Evolutionary conservation across 2,329 filamentous ascomycete species (phyloP), one percentile per base, ranked within the genome.

Genomic region (Aspergillus ruber): DNA sequence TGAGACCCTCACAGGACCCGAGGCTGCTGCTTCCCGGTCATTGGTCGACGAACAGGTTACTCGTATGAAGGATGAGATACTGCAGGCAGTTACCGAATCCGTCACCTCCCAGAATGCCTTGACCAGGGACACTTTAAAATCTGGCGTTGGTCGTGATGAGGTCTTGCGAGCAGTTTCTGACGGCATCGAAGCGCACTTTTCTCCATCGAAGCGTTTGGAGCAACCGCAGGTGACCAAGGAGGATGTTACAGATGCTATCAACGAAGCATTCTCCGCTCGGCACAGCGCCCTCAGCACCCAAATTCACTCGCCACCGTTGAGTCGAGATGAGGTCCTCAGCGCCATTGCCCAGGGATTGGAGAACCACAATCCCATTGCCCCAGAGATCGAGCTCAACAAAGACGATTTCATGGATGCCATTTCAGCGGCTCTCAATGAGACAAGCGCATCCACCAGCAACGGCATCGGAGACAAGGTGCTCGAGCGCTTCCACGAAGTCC

Each of bases 1-100:
- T 21, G 88, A 95, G 65, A 94, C 88, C 52, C 74, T 97, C 3
- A 88, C 94, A 56, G 87, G 89, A 54, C 86, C 93, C 54, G 88
- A 90, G 20, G 36, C 52, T 25, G 20, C 36, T 9, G 42, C 52
- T 17, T 45, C 58, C 13, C 51, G 54, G 7, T 49, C 49, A 7
- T 13, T 63, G 6, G 52, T 59, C 12, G 55, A 59, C 6, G 60
- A 61, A 12, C 60, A 66, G n/a, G 49, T 66, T 12, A 52, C 50
- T 45, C 51, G 51, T 13, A 55, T 66, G 21, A 60, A 63, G 23
- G 64, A 66, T 40, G 63, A 66, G 43, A 62, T 67, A 43, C 56
- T 67, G n/a, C 56, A 62, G 21, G 63, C 64, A 35, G 55, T 67
- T 6, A 58, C 61, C 32, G 56, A 60, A 32, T 59, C 62, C 0